Evolutionary conservation across 2,329 filamentous ascomycete species (phyloP).

Genomic region (Camillea tinctor): DNA sequence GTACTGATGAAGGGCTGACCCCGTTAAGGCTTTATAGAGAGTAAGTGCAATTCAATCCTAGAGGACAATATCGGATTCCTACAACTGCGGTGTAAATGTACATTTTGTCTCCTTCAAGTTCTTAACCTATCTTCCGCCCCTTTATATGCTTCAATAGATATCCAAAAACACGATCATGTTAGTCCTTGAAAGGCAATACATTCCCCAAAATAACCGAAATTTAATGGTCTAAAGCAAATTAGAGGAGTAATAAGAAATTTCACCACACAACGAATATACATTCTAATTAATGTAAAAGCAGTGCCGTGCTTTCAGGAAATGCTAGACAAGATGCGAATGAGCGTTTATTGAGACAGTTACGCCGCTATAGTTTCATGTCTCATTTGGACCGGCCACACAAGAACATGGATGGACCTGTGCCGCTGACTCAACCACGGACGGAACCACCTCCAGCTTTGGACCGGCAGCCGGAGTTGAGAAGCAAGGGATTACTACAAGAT

Average conservation of each 20-base stretch:
- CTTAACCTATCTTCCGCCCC: too few species aligned
- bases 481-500: constrained; percentile 22
- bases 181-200: constrained; percentile 2
- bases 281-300: constrained; percentile 19
- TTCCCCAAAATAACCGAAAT: neutral
- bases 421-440: neutral
- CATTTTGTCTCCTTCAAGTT: constrained; percentile 18
- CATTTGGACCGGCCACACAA: constrained; percentile 24
- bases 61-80: constrained; percentile 16
- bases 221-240: constrained; percentile 4
- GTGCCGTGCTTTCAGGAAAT: constrained; percentile 2
- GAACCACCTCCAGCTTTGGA: constrained; percentile 8
- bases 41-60: constrained; percentile 2
- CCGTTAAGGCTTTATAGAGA: constrained; percentile 20
- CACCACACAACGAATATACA: constrained; percentile 19
- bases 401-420: constrained; percentile 10
- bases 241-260: constrained; percentile 2
- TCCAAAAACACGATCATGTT: neutral
- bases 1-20: constrained; percentile 29
- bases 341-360: constrained; percentile 21
- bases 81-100: constrained; percentile 27
- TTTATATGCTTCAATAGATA: constrained; percentile 20
- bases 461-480: constrained; percentile 13
- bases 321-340: constrained; percentile 2
- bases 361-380: constrained; percentile 30